Base-by-base conservation (phyloP, 306 rosid species). In the Betula pendula region DNA sequence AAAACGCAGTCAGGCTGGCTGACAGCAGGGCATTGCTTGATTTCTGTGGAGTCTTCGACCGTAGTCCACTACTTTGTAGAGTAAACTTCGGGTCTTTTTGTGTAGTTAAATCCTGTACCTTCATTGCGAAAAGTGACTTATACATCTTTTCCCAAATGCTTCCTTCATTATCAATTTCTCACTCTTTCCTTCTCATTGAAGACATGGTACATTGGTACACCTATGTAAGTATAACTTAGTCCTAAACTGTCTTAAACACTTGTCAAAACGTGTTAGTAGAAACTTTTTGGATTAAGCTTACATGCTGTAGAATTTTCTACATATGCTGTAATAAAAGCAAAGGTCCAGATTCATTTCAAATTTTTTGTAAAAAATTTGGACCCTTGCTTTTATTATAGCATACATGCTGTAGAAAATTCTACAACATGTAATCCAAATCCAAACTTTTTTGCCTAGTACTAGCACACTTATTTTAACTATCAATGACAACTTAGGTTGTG, bases 121-220 rank as follows among this genome's bases (percentile, higher is more conserved):
- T 44, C 0, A 5, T 73, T 27, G 38, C 20, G 15, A 45, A 20
- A 6, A 6, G 1, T 1, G 12, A 19, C 6, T 11, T 29, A 19
- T 20, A 13, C 0, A 24, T 55, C 14, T 69, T 55, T n/a, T n/a
- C n/a, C n/a, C n/a, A n/a, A n/a, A n/a, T n/a, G 69, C 25, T 75
- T 27, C 20, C 83, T 53, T 75, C 78, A 45, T 33, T n/a, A n/a
- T n/a, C n/a, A n/a, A n/a, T n/a, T n/a, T 45, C 44, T 50, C 50
- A 71, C 75, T 77, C 78, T 22, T 68, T 29, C 43, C 22, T 29
- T 45, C 60, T 33, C 78, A 5, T 14, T 59, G n/a, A 65, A 33
- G 47, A 65, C 11, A 31, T 35, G 2, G 33, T n/a, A n/a, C n/a
- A n/a, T n/a, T n/a, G 13, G 47, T 35, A 33, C 47, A 33, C 47